Percentiles rank a stretch among this genome's conserved stretches.
Conservation (phyloP, 495 filamentous ascomycete genomes). For the Parathielavia appendiculata region DNA sequence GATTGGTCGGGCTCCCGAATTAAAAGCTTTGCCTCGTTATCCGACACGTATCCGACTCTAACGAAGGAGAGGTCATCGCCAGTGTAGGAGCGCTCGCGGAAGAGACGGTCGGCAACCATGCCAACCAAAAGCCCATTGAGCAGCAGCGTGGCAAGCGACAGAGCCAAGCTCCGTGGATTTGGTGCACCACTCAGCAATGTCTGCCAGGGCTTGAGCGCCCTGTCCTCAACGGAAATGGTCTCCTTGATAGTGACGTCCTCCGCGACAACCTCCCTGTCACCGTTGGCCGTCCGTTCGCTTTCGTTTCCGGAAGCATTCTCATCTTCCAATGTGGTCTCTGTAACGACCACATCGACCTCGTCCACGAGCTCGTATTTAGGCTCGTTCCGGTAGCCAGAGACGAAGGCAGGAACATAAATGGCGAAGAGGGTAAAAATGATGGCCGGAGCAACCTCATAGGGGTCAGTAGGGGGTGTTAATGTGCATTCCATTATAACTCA, state of each 20-base stretch:
- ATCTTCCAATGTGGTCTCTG: conserved; percentile 42
- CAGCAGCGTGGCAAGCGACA: conserved; percentile 58
- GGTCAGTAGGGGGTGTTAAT: conserved; percentile 14
- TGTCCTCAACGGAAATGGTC: conserved; percentile 42
- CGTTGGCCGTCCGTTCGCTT: conserved; percentile 12
- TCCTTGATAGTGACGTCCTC: conserved; percentile 49
- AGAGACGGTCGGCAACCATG: conserved; percentile 68
- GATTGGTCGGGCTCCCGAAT: conserved; percentile 72
- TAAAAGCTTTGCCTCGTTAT: conserved; percentile 71
- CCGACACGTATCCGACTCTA: conserved; percentile 79
- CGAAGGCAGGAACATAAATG: conserved; percentile 66
- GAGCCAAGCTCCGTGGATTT: conserved; percentile 51
- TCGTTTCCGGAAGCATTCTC: conserved; percentile 26
- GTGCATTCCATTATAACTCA: conserved; percentile 24
- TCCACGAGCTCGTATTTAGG: conserved; percentile 57
- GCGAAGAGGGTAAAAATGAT: conserved; percentile 64
- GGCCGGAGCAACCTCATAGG: conserved; percentile 52
- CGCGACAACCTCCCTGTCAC: conserved; percentile 29
- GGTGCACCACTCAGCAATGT: conserved; percentile 75
- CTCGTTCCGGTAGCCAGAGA: conserved; percentile 52
- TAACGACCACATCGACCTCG: conserved; percentile 55
- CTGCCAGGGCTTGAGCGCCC: conserved; percentile 41
- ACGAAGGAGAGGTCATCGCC: conserved; percentile 75
- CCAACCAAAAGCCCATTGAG: conserved; percentile 64
- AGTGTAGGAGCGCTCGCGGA: conserved; percentile 62